Evolutionary conservation across 306 rosid species (phyloP).

Genomic region (Astragalus membranaceus): DNA sequence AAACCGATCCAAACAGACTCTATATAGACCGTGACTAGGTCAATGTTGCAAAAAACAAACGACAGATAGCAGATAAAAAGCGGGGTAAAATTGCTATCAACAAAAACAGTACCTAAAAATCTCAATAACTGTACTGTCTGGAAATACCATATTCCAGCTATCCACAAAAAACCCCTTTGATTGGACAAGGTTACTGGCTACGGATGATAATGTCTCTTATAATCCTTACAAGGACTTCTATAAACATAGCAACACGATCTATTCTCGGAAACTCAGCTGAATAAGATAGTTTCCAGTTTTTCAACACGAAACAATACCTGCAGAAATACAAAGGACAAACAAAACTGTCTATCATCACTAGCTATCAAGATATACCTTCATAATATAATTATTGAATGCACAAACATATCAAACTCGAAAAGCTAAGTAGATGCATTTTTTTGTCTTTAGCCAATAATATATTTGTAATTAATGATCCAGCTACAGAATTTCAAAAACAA

Average conservation of each 20-base stretch:
- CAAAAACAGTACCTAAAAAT: constrained; percentile 19
- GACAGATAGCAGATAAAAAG: too few species aligned
- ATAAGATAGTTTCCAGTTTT: constrained; percentile 15
- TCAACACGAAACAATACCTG: constrained; percentile 20
- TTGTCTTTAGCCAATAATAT: neutral
- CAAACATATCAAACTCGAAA: neutral
- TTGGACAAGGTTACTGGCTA: constrained; percentile 4
- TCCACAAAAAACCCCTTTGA: constrained; percentile 6
- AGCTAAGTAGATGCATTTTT: neutral
- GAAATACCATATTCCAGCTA: constrained; percentile 25
- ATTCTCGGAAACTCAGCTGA: constrained; percentile 25
- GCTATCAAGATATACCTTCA: neutral
- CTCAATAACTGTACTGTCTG: constrained; percentile 1
- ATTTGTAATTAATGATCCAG: neutral
- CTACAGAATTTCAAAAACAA: neutral
- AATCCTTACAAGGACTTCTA: constrained; percentile 20
- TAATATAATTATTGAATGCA: neutral
- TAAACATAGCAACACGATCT: constrained; percentile 15
- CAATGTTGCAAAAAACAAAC: neutral
- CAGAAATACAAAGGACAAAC: neutral
- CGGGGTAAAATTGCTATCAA: constrained; percentile 1
- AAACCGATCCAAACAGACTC: too few species aligned
- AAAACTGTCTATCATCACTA: neutral
- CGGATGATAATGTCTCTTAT: neutral
- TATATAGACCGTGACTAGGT: neutral